phyloP scores from a whole-genome alignment of 352 stramenopile genomes.

The Globisporangium heterothallicum region DNA sequence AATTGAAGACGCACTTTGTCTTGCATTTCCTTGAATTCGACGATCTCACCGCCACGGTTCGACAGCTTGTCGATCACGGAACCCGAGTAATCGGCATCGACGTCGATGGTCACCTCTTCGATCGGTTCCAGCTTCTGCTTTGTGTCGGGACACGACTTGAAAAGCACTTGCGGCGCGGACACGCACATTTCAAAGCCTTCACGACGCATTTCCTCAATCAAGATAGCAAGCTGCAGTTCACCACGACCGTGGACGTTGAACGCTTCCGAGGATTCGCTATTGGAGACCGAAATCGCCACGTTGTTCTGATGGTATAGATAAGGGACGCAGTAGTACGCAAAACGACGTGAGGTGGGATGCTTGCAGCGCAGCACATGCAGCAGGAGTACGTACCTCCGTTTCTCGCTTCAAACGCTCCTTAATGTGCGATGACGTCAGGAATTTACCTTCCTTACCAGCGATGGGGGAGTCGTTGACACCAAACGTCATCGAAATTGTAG shows the following conservation, averaged over 20 bases:
- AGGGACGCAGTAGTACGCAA: too few species aligned
- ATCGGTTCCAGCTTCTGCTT: conserved; percentile 86
- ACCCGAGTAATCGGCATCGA: conserved; percentile 94
- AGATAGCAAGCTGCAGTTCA: conserved; percentile 97
- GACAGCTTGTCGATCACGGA: conserved; percentile 97
- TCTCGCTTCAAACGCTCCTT: conserved; percentile 93
- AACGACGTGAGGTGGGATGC: too few species aligned
- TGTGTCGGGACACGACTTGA: conserved; percentile 81
- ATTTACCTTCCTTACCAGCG: conserved; percentile 94
- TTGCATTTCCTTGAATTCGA: conserved; percentile 90
- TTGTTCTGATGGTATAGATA: too few species aligned
- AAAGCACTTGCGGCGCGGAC: conserved; percentile 94
- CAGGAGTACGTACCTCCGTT: conserved; percentile 60
- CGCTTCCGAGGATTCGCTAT: conserved; percentile 83
- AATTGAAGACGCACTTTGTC: conserved; percentile 94
- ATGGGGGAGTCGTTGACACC: conserved; percentile 96
- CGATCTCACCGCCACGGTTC: conserved; percentile 90
- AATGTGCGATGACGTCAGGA: conserved; percentile 94
- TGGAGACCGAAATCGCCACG: conserved; percentile 92
- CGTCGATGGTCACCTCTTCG: conserved; percentile 94
- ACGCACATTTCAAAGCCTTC: conserved; percentile 99
- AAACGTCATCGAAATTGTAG: conserved; percentile 98
- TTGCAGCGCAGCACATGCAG: background rate
- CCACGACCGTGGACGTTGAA: conserved; percentile 95
- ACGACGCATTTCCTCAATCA: conserved; percentile 98